Evolutionary conservation across 805 yeast species (phyloP).

Genomic region (Ogataea salicorniae): DNA sequence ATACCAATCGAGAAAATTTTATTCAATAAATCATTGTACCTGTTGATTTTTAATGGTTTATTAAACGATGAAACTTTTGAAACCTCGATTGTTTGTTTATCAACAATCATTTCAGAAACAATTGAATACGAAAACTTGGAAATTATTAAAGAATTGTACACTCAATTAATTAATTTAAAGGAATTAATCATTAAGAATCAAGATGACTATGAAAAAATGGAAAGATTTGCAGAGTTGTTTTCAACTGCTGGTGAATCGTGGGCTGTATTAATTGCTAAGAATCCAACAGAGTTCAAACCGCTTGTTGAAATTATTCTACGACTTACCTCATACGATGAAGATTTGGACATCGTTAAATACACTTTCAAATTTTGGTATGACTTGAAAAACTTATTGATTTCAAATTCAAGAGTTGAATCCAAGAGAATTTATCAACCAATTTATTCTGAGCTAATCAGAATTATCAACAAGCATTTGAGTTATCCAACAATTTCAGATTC

Average conservation of each 20-base stretch:
- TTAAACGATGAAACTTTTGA: conserved; percentile 65
- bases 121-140: conserved; percentile 56
- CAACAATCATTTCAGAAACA: conserved; percentile 76
- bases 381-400: conserved; percentile 63
- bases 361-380: conserved; percentile 91
- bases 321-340: conserved; percentile 69
- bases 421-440: conserved; percentile 46
- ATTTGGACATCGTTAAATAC: conserved; percentile 82
- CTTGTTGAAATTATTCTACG: conserved; percentile 69
- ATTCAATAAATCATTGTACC: conserved; percentile 56
- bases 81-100: conserved; percentile 80
- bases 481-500: conserved; percentile 53
- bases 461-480: conserved; percentile 63
- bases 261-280: conserved; percentile 78
- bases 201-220: conserved; percentile 62
- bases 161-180: conserved; percentile 60
- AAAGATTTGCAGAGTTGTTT: conserved; percentile 68
- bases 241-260: conserved; percentile 95
- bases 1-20: conserved; percentile 70
- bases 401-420: conserved; percentile 53
- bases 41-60: conserved; percentile 61
- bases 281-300: conserved; percentile 64
- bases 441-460: conserved; percentile 52
- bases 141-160: conserved; percentile 60
- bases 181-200: conserved; percentile 42